Evolutionary conservation across 1,139 yeast genomes (phyloP), one percentile per base, ranked within the genome.

Genomic region (Hyphopichia fennica): DNA sequence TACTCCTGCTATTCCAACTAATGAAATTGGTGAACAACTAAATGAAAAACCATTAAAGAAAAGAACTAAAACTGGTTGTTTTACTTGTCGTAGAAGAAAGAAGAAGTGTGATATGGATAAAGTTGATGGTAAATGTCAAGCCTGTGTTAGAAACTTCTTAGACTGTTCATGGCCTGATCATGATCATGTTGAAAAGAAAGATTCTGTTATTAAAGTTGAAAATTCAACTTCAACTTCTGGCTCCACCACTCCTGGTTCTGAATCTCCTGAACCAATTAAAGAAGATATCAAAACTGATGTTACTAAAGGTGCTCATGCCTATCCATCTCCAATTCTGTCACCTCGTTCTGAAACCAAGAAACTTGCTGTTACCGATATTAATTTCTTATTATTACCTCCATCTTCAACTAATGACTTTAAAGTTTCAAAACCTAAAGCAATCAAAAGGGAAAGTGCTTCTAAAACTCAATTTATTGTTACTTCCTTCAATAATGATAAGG

Each of bases 101-200:
- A 71, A 71, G 64, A 71, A 71, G 65, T 71, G 77, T 57, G 77
- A 71, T 49, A 76, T 71, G 51, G 65, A 67, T 41, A 63, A 57
- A 29, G 67, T 65, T 13, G 67, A 67, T 45, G 78, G 78, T 3
- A 73, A 73, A 53, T 73, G 79, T 53, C 75, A 72, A 50, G 77
- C 69, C 3, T 73, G 79, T 46, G 65, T 72, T 11, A 60, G 79
- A 47, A 73, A 73, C 64, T 73, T 72, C 44, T 62, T 73, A 42
- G 74, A 70, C 44, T 73, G 79, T 49, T 63, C 69, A 37, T 76
- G 79, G 69, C 78, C 79, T 4, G 57, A 51, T 28, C n/a, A n/a
- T n/a, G n/a, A n/a, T 41, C 50, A 3, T 25, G 28, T n/a, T 25
- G 31, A 14, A 4, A 28, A 28, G 31, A 15, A 15, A 8, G 17